phyloP scores from a whole-genome alignment of 2,329 filamentous ascomycete species.

The Paraconiothyrium sp. region DNA sequence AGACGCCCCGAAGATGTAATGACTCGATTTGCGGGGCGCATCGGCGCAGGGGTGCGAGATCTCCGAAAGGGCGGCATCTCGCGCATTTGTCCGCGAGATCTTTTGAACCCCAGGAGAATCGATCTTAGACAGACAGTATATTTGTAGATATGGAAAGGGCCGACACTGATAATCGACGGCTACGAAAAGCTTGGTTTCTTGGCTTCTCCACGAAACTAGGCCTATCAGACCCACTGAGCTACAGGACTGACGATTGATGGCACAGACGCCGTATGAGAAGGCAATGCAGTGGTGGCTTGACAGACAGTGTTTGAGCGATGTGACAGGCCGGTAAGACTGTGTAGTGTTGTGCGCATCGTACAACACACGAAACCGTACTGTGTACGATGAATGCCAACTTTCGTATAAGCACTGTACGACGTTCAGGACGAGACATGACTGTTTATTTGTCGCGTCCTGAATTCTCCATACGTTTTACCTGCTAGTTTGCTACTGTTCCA shows the following conservation, averaged over 20 bases:
- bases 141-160: not conserved
- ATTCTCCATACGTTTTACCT: no score
- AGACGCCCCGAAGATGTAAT: conserved; percentile 6
- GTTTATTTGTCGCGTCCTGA: no score
- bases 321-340: not conserved
- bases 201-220: conserved; percentile 1
- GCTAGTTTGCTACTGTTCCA: no score
- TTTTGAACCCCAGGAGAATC: not conserved
- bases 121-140: not conserved
- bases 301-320: not conserved
- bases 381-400: no score
- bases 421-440: no score
- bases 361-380: no score
- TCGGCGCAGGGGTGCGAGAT: not conserved
- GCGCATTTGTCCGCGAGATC: not conserved
- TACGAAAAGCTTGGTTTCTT: conserved; percentile 12
- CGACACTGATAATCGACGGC: conserved; percentile 5
- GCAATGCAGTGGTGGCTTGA: no score
- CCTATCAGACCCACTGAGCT: not conserved
- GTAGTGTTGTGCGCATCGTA: no score
- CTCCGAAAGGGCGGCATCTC: not conserved
- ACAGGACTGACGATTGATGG: not conserved
- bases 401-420: no score
- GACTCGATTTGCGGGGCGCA: conserved; percentile 8
- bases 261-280: no score